These are phyloP conservation scores for Phytophthora kernoviae DNA, from an alignment of 352 stramenopile genomes.

Conservation along the genomic window DNA sequence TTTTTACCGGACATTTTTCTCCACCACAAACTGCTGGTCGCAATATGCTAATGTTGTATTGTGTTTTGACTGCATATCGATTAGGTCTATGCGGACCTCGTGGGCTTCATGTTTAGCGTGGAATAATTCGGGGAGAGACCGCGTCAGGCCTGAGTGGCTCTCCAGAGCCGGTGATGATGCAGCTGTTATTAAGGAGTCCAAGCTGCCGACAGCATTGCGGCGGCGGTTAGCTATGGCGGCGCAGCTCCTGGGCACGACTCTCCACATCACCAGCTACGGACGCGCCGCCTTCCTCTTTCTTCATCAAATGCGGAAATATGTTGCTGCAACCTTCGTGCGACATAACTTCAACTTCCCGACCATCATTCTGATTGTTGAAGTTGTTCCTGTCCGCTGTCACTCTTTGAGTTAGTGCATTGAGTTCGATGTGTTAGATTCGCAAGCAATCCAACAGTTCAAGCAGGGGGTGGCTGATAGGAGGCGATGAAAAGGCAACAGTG, in stretches of 20 bases:
- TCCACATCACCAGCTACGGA: slow-evolving; percentile 12
- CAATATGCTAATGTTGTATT: slow-evolving; percentile 47
- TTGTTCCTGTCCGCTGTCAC: too few relatives aligned
- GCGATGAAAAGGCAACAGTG: too few relatives aligned
- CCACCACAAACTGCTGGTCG: slow-evolving; percentile 60
- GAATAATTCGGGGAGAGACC: slow-evolving; percentile 44
- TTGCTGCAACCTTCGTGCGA: slow-evolving; percentile 46
- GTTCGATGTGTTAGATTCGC: too few relatives aligned
- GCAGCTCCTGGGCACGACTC: slow-evolving; percentile 55
- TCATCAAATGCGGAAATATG: background rate
- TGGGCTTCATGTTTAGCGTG: slow-evolving; percentile 49
- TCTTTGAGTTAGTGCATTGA: too few relatives aligned
- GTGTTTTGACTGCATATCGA: slow-evolving; percentile 55
- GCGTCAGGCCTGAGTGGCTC: background rate
- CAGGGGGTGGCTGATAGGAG: too few relatives aligned
- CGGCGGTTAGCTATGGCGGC: slow-evolving; percentile 51
- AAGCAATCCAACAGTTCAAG: too few relatives aligned
- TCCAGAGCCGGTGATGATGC: background rate
- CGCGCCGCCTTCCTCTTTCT: slow-evolving; percentile 15
- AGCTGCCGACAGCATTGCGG: slow-evolving; percentile 1
- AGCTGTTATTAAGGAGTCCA: background rate
- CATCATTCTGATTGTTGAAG: slow-evolving; percentile 36
- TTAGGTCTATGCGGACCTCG: slow-evolving; percentile 54
- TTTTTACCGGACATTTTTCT: slow-evolving; percentile 53
- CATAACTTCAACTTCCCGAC: slow-evolving; percentile 36